phyloP scores from a whole-genome alignment of 371 early-diverging fungal species.

The Rhizopus microsporus region DNA sequence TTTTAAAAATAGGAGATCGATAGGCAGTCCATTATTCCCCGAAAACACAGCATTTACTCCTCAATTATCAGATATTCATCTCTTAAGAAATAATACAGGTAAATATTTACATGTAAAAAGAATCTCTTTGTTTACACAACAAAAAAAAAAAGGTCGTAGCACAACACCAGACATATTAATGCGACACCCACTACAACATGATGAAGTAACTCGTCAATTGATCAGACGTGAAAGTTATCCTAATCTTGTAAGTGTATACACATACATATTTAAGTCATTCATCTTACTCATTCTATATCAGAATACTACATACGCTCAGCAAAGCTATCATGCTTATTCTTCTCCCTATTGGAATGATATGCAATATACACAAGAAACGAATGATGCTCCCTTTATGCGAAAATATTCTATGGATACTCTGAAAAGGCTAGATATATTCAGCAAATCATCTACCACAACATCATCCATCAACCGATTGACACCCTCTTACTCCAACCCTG shows the following conservation, averaged over 20 bases:
- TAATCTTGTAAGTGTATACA: constrained; percentile 28
- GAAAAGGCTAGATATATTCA: constrained; percentile 29
- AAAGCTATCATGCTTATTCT: not conserved
- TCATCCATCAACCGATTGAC: constrained; percentile 21
- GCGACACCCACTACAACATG: constrained; percentile 13
- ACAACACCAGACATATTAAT: constrained; percentile 18
- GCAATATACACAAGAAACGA: not conserved
- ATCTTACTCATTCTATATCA: not conserved
- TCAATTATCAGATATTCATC: constrained; percentile 30
- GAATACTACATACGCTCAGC: constrained; percentile 16
- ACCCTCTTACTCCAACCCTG: constrained; percentile 47
- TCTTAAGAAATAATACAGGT: constrained; percentile 22
- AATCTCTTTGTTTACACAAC: constrained; percentile 1
- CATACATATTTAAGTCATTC: not conserved
- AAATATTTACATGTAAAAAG: not conserved
- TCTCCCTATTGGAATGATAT: not conserved
- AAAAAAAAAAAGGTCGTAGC: not conserved
- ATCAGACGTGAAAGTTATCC: constrained; percentile 43
- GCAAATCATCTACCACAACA: constrained; percentile 3
- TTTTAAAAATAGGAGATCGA: constrained; percentile 24
- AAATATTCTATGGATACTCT: constrained; percentile 36
- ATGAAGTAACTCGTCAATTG: constrained; percentile 15
- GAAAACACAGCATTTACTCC: constrained; percentile 41
- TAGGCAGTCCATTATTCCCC: constrained; percentile 37
- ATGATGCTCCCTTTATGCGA: constrained; percentile 2